Percentiles rank a stretch among this genome's conserved stretches.
Conservation (phyloP, 495 filamentous ascomycete genomes). For the Penicillium maclennaniae region DNA sequence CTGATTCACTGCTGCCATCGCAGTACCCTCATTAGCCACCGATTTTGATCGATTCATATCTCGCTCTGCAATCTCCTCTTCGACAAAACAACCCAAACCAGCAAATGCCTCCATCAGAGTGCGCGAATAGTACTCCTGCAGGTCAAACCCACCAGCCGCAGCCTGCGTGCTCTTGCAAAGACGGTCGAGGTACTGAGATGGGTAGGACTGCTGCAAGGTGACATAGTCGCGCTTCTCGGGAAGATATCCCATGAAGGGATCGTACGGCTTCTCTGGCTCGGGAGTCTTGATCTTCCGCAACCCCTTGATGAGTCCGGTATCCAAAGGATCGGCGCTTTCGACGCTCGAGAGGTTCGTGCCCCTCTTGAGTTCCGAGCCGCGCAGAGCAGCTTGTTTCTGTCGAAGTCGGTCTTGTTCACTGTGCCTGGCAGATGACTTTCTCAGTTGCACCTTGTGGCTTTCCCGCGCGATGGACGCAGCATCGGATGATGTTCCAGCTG, state of each 20-base stretch:
- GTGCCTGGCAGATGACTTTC: slow-evolving; percentile 56
- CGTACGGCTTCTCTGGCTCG: slow-evolving; percentile 71
- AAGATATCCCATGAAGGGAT: slow-evolving; percentile 75
- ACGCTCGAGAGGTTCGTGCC: slow-evolving; percentile 20
- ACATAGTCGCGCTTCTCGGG: slow-evolving; percentile 66
- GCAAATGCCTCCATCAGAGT: slow-evolving; percentile 86
- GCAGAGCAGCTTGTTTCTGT: slow-evolving; percentile 43
- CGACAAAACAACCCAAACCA: slow-evolving; percentile 77
- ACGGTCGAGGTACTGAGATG: slow-evolving; percentile 58
- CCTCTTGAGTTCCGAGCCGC: slow-evolving; percentile 33
- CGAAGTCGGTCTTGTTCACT: slow-evolving; percentile 48
- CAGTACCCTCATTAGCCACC: slow-evolving; percentile 31
- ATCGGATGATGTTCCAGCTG: slow-evolving; percentile 43
- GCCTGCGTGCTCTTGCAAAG: slow-evolving; percentile 56
- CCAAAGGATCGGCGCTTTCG: slow-evolving; percentile 21
- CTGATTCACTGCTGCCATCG: slow-evolving; percentile 23
- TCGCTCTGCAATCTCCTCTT: slow-evolving; percentile 63
- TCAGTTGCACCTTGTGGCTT: slow-evolving; percentile 61
- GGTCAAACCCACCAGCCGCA: slow-evolving; percentile 77
- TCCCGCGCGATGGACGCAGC: slow-evolving; percentile 50
- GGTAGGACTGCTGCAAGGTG: slow-evolving; percentile 61
- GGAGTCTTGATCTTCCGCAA: slow-evolving; percentile 62
- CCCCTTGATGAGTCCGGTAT: slow-evolving; percentile 61
- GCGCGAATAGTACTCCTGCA: slow-evolving; percentile 73
- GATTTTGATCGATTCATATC: slow-evolving; percentile 26